Percentiles rank a stretch among this genome's conserved stretches.
Conservation (phyloP, 768 basidiomycete species). For the Russula abietina region DNA sequence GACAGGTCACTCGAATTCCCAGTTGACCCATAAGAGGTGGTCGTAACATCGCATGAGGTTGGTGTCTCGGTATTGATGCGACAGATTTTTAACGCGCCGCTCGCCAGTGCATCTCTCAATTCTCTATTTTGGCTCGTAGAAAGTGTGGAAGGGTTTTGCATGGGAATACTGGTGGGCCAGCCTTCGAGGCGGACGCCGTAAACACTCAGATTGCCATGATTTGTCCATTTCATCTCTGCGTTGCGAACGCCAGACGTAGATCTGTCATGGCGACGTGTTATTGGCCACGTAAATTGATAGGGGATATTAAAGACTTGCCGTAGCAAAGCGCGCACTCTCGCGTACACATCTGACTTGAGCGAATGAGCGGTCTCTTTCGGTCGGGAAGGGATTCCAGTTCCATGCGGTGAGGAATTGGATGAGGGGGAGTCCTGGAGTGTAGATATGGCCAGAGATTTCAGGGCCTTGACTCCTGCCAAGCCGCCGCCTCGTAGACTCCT, state of each 20-base stretch:
- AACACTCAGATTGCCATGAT: constrained; percentile 47
- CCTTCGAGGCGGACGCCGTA: constrained; percentile 59
- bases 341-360: constrained; percentile 25
- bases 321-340: constrained; percentile 19
- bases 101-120: constrained; percentile 45
- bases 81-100: constrained; percentile 43
- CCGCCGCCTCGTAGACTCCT: constrained; percentile 54
- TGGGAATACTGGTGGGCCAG: constrained; percentile 56
- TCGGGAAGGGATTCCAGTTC: constrained; percentile 5
- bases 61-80: constrained; percentile 8
- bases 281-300: constrained; percentile 4
- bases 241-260: constrained; percentile 50
- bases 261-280: constrained; percentile 32
- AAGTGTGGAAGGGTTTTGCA: constrained; percentile 56
- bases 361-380: constrained; percentile 19
- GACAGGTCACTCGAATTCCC: constrained; percentile 16
- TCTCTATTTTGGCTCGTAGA: constrained; percentile 49
- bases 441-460: constrained; percentile 37
- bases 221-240: constrained; percentile 75
- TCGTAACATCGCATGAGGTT: not conserved
- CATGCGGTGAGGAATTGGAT: not conserved
- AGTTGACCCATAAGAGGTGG: not conserved
- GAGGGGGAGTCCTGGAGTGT: constrained; percentile 1
- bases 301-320: constrained; percentile 12
- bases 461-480: constrained; percentile 48